These are phyloP conservation scores for Lipomyces chichibuensis DNA, from an alignment of 805 yeast genomes.

Conservation along the genomic window DNA sequence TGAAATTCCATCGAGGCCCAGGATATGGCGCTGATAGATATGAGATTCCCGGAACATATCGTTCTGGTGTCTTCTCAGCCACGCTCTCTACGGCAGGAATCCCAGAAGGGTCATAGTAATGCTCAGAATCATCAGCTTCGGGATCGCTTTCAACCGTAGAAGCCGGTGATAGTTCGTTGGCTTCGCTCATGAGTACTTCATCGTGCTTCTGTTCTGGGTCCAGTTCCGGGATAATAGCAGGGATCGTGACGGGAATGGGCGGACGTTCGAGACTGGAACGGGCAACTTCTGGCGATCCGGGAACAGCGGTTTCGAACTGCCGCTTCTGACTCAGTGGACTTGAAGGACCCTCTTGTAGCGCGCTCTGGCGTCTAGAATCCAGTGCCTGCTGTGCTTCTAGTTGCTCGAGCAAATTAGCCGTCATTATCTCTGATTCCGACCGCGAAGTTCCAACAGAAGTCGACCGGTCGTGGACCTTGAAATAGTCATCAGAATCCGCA, in stretches of 20 bases:
- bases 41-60: neutral
- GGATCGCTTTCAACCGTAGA: neutral
- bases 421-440: constrained; percentile 27
- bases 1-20: constrained; percentile 14
- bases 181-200: neutral
- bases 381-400: constrained; percentile 11
- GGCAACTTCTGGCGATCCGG: neutral
- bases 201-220: neutral
- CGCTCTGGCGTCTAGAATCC: constrained; percentile 6
- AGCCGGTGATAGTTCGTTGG: neutral
- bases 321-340: neutral
- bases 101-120: neutral
- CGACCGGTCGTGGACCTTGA: constrained; percentile 16
- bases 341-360: neutral
- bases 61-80: neutral
- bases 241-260: neutral
- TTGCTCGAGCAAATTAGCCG: constrained; percentile 20
- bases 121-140: neutral
- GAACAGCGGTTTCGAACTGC: neutral
- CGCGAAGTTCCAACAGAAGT: constrained; percentile 11
- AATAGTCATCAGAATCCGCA: neutral
- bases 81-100: neutral
- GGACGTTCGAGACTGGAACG: neutral
- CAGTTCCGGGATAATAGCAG: neutral
- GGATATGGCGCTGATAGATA: constrained; percentile 10